Percentiles rank a stretch among this genome's conserved stretches.
phyloP scores from a whole-genome alignment of 2,329 filamentous ascomycete genomes.

The Diaporthe sp. region DNA sequence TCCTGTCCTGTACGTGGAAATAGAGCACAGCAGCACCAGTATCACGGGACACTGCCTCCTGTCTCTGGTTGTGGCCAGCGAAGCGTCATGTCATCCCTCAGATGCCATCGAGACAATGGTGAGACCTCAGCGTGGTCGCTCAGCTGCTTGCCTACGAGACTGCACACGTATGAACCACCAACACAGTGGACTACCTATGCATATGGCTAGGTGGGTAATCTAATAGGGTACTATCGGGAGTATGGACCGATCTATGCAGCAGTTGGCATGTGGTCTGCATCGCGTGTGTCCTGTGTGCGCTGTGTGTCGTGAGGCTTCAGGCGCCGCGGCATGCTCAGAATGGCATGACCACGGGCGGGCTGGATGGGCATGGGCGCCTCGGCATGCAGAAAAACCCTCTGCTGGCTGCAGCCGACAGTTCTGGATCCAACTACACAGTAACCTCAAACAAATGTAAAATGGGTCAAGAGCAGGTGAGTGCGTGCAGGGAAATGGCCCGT shows the following conservation, averaged over 20 bases:
- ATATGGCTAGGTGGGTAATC: neutral
- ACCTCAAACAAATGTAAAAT: slow-evolving; percentile 11
- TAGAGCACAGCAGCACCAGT: slow-evolving; percentile 1
- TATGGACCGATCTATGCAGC: neutral
- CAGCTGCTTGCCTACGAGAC: neutral
- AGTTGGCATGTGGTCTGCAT: slow-evolving; percentile 5
- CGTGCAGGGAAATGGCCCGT: slow-evolving; percentile 1
- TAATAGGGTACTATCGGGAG: neutral
- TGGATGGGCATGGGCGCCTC: neutral
- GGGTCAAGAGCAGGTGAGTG: neutral
- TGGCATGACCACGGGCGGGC: slow-evolving; percentile 10
- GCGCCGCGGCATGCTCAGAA: neutral
- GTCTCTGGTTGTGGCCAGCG: slow-evolving; percentile 15
- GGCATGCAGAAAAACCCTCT: neutral
- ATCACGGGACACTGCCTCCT: slow-evolving; percentile 2
- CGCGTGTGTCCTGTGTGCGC: neutral
- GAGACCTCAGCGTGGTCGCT: neutral
- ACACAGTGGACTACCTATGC: neutral
- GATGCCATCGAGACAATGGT: slow-evolving; percentile 4
- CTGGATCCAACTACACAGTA: slow-evolving; percentile 1
- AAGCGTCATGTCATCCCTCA: slow-evolving; percentile 2
- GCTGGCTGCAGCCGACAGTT: neutral
- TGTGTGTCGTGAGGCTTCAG: neutral
- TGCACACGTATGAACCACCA: neutral
- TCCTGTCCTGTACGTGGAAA: no score